Base-by-base conservation (phyloP, 225 moss, liverwort and hornwort species). In the Takakia lepidozioides region DNA sequence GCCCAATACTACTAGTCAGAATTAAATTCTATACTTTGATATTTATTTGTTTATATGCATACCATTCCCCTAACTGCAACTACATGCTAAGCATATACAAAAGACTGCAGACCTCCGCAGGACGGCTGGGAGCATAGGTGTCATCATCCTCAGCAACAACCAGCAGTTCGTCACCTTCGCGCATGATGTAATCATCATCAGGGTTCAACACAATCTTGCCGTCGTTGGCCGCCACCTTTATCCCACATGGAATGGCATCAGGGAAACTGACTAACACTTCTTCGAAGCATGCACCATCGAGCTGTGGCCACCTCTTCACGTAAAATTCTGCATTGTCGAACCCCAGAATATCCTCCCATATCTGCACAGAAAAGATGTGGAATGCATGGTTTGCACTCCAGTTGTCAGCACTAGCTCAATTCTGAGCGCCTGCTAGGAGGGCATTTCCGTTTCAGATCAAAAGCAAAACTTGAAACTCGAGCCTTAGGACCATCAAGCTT, bases 251-350 rank as follows among this genome's bases (percentile, higher is more conserved):
- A 43, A 77, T 68, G 27, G 71, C 77, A 64, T 68, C 67, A 35
- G 68, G 77, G 38, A 77, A 77, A 60, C 77, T 72, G 44, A 77
- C 48, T 19, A 77, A 48, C 43, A 77, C 71, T 15, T 77, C 64
- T 39, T 61, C 77, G 62, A 77, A 77, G 29, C 39, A 38, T 60
- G 46, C 65, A 8, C 67, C 67, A 48, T 60, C 64, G 42, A 77
- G 49, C 45, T 72, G 50, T 36, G 77, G 72, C 77, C 77, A 77
- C 43, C 57, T 57, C 47, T 71, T 71, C 23, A 77, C 52, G 30
- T 77, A 77, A 46, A 77, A 77, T 56, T 77, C 77, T 38, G 71
- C 77, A 47, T 77, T 68, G 38, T 71, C 77, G 58, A 77, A 77
- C 15, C 77, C 77, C 32, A 77, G 48, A 49, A 77, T 71, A 42